These are phyloP conservation scores for Trichophyton mentagrophytes DNA, from an alignment of 2,329 filamentous ascomycete genomes.

Conservation along the genomic window DNA sequence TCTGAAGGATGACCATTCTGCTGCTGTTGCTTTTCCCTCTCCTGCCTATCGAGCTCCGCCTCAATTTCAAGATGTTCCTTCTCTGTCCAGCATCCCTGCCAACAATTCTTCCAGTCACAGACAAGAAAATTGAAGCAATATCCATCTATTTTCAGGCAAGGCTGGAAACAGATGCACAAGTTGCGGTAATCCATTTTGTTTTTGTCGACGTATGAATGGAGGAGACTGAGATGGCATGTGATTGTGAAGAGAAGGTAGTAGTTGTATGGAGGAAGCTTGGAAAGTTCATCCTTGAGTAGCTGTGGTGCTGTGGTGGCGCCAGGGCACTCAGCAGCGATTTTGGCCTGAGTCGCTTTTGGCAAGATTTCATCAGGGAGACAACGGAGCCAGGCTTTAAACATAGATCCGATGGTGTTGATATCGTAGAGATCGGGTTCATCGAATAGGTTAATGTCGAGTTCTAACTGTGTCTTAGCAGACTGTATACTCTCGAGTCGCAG, in stretches of 20 bases:
- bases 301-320: conserved; percentile 71
- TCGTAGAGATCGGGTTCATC: conserved; percentile 80
- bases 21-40: conserved; percentile 13
- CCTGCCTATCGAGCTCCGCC: conserved; percentile 26
- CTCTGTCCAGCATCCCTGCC: conserved; percentile 91
- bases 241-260: conserved; percentile 97
- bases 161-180: conserved; percentile 91
- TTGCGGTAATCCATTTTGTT: conserved; percentile 99
- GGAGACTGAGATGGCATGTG: conserved; percentile 83
- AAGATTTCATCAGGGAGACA: conserved; percentile 91
- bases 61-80: conserved; percentile 58
- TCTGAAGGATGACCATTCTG: not conserved
- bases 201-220: conserved; percentile 82
- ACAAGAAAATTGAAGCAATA: conserved; percentile 94
- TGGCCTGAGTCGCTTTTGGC: conserved; percentile 68
- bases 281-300: conserved; percentile 78
- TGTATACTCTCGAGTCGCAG: conserved; percentile 5
- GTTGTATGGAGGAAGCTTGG: conserved; percentile 88
- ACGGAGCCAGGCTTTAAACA: conserved; percentile 92
- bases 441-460: conserved; percentile 81
- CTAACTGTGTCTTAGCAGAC: conserved; percentile 31
- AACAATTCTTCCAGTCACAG: conserved; percentile 90
- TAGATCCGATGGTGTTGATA: conserved; percentile 89
- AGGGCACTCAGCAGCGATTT: conserved; percentile 65
- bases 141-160: conserved; percentile 88